Percentiles rank a stretch among this genome's conserved stretches.
Conservation (phyloP, 495 filamentous ascomycete species). For the Peziza echinospora region DNA sequence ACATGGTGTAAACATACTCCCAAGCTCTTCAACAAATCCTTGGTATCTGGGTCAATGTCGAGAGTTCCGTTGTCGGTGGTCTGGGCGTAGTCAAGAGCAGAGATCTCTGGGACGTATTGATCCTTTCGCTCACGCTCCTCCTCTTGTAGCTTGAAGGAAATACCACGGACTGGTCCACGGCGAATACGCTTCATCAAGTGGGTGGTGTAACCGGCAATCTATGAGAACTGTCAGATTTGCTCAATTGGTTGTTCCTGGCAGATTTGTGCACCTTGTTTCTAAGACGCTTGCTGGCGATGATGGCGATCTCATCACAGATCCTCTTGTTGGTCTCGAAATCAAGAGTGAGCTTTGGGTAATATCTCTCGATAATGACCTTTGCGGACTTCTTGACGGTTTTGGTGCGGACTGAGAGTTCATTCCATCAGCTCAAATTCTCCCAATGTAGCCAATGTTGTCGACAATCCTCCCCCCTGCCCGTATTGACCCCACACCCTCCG, state of each 20-base stretch:
- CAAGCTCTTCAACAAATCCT: conserved; percentile 92
- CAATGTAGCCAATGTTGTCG: too few relatives aligned
- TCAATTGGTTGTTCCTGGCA: not conserved
- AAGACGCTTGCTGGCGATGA: conserved; percentile 93
- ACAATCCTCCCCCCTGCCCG: too few relatives aligned
- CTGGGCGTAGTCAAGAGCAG: conserved; percentile 90
- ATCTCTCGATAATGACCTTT: conserved; percentile 99
- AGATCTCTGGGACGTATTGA: conserved; percentile 98
- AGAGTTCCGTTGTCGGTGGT: conserved; percentile 73
- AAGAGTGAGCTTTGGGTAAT: conserved; percentile 95
- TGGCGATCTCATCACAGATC: conserved; percentile 99
- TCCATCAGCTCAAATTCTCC: not conserved
- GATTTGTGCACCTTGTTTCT: conserved; percentile 66
- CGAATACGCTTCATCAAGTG: conserved; percentile 98
- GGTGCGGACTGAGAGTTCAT: conserved; percentile 18
- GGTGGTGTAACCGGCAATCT: conserved; percentile 98
- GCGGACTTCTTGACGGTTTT: conserved; percentile 98
- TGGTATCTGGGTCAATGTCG: conserved; percentile 90
- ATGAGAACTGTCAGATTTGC: conserved; percentile 1
- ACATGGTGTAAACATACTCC: conserved; percentile 46
- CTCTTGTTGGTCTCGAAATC: conserved; percentile 99
- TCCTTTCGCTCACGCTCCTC: conserved; percentile 99
- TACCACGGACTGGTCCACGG: conserved; percentile 95
- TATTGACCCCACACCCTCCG: too few relatives aligned
- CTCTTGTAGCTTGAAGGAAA: conserved; percentile 99